These are phyloP conservation scores for Colletotrichum noveboracense DNA, from an alignment of 2,329 filamentous ascomycete species.

Conservation along the genomic window DNA sequence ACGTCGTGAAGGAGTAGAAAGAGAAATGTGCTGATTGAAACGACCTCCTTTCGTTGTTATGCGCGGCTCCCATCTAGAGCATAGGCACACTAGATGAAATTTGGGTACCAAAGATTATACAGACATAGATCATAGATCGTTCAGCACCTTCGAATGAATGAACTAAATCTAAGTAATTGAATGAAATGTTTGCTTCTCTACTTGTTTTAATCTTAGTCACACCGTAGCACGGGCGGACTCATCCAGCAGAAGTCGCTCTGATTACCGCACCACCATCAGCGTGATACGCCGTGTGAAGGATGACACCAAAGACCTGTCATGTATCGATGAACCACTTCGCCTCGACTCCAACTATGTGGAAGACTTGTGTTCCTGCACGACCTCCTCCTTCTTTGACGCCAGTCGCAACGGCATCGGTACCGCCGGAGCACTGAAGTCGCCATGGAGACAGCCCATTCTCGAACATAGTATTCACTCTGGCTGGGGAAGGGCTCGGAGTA, in stretches of 20 bases:
- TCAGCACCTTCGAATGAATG: not conserved
- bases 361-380: not conserved
- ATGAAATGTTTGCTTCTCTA: not conserved
- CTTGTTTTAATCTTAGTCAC: not conserved
- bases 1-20: not conserved
- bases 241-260: not conserved
- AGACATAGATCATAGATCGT: not conserved
- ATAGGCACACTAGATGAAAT: not conserved
- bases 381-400: not conserved
- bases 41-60: not conserved
- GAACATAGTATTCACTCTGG: fast-evolving
- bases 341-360: not conserved
- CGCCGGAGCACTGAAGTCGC: not conserved
- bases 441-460: not conserved
- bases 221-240: not conserved
- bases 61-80: not conserved
- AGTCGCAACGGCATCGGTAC: not conserved
- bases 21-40: not conserved
- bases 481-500: not conserved
- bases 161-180: not conserved
- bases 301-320: not conserved
- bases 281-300: not conserved
- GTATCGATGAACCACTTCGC: not conserved
- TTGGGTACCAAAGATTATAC: not conserved
- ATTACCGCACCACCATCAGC: not conserved